Evolutionary conservation across 2,329 filamentous ascomycete genomes (phyloP), one percentile per base, ranked within the genome.

Genomic region (Penicillium sp.): DNA sequence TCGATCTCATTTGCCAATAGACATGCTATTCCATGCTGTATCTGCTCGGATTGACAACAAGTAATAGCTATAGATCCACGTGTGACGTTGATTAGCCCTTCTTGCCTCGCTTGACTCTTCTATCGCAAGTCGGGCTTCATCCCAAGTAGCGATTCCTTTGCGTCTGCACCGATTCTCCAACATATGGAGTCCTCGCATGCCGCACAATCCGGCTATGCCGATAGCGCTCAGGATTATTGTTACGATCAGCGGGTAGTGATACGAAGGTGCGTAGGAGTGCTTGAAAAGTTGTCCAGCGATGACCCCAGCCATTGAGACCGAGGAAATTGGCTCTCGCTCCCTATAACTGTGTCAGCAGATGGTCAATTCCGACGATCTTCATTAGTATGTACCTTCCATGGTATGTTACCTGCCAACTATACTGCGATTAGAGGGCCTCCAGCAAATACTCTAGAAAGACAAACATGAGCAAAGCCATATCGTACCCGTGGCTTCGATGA

Each of bases 381-480:
- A 2, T 43, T 6, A 43, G 19, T 49, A 16, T 26, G 45, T 49
- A 49, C 45, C 16, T 49, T 49, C 25, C 11, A 3, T 49, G 45
- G 45, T 14, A 26, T 49, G 26, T 49, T 49, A 30, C 45, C 45
- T 30, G 45, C 45, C 25, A 49, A n/a, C 45, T 26, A 49, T 19
- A 49, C 45, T 16, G 45, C 61, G 16, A 60, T 42, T 2, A 63
- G 19, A 1, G 61, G 61, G 3, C 61, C 61, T 1, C 57, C 57
- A 3, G 45, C 55, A 8, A 60, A 63, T 8, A 63, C 53, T 22
- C 61, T 58, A 8, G 61, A 58, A 10, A 63, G 42, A 40, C 61
- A 63, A 22, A 63, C 58, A 45, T 63, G 61, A n/a, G 61, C 57
- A 28, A 63, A 63, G 8, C 61, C 61, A 37, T 63, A 59, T 19